Evolutionary conservation across 352 stramenopile species (phyloP), one percentile per base, ranked within the genome.

Genomic region (Vaucheria bursata): DNA sequence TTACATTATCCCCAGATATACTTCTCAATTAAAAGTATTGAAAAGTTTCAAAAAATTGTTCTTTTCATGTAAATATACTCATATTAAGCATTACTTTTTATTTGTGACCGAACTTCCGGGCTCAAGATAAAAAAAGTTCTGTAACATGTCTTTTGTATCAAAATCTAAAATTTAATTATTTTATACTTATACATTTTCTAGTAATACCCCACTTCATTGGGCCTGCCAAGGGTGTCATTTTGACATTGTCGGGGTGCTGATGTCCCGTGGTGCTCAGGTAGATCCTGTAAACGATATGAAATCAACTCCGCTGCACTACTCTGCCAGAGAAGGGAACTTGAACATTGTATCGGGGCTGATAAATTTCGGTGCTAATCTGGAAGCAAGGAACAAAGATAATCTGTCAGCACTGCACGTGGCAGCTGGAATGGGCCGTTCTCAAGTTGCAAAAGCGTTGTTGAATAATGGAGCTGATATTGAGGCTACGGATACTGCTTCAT

Each of bases 211-310:
- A 33, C 29, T 82, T 0, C 77, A 82, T 68, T 78, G 69, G 66
- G 77, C 77, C n/a, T 82, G 77, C 31, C 77, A 82, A 59, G 77
- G 75, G 53, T 80, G 72, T 53, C 77, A 82, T 66, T 81, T 82
- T 49, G 77, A 82, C 73, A 82, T 82, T 67, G 77, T 82, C 18
- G 77, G 77, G 0, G 77, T 82, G 32, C 77, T 82, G 3, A 82
- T 82, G 77, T 82, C 77, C 31, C 53, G 69, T n/a, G 77, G 77
- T 52, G 71, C 77, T 35, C 50, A 74, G n/a, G 77, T 82, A 0
- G 77, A 82, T 5, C 77, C 77, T 18, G 77, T 82, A 8, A 76
- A 82, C 45, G 77, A 82, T 65, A 66, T 82, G 49, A 70, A 82
- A 74, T 82, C 77, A 7, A 82, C 77, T n/a, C 77, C 77, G 18